A percentile compares a stretch with the other conserved stretches of the same genome.
Conservation (phyloP, 257 asterid genomes). For the Petunia secreta region DNA sequence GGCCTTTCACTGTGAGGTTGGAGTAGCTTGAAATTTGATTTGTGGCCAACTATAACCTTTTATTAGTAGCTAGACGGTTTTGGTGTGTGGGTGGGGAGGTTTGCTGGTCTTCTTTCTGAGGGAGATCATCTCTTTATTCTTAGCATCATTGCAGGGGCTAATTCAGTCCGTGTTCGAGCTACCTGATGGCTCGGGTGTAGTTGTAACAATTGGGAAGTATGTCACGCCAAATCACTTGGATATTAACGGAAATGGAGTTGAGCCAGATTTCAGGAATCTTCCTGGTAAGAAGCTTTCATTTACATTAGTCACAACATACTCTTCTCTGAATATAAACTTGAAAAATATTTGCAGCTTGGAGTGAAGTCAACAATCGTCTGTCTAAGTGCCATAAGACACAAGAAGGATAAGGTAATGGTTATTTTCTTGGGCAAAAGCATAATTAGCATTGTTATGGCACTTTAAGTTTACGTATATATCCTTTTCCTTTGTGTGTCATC, state of each 20-base stretch:
- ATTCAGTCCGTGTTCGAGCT: constrained; percentile 98
- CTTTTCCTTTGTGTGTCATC: constrained; percentile 13
- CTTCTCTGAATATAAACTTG: constrained; percentile 20
- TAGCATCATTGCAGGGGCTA: constrained; percentile 62
- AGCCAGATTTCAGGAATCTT: constrained; percentile 81
- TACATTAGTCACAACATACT: constrained; percentile 12
- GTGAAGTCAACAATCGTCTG: constrained; percentile 62
- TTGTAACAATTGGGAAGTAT: constrained; percentile 92
- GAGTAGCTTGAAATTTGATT: constrained; percentile 6
- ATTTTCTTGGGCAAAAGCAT: not conserved
- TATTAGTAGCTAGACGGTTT: not conserved
- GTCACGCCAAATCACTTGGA: constrained; percentile 88
- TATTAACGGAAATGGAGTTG: constrained; percentile 89
- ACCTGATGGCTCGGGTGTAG: constrained; percentile 92
- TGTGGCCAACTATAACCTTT: not conserved
- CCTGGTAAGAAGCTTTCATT: constrained; percentile 58
- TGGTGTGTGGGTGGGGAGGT: not conserved
- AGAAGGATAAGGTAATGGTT: constrained; percentile 44
- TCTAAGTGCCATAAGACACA: constrained; percentile 70
- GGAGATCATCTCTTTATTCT: constrained; percentile 2
- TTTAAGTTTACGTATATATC: not conserved
- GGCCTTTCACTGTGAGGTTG: constrained; percentile 20
- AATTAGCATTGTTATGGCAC: not conserved
- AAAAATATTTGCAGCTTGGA: constrained; percentile 66
- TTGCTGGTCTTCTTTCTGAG: constrained; percentile 24